A percentile compares a stretch with the other conserved stretches of the same genome.
phyloP scores from a whole-genome alignment of 371 early-diverging fungal species.

The Rhizopus delemar region DNA sequence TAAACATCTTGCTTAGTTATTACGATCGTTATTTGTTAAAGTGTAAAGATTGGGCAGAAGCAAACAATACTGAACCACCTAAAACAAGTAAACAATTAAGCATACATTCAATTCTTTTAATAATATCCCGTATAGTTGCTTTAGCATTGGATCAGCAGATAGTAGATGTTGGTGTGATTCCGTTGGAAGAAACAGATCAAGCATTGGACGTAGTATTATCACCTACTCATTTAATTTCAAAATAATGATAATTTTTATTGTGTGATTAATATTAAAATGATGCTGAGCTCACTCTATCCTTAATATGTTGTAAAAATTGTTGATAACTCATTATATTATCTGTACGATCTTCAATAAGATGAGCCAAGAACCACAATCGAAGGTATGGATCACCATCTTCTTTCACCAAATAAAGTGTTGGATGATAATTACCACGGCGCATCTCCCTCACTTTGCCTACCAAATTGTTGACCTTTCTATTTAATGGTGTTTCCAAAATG shows the following conservation, averaged over 20 bases:
- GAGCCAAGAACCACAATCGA: constrained; percentile 81
- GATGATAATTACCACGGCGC: constrained; percentile 63
- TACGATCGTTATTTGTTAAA: constrained; percentile 45
- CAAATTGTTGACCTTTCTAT: constrained; percentile 60
- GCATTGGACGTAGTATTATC: constrained; percentile 39
- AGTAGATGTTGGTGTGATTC: constrained; percentile 42
- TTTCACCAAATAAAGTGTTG: constrained; percentile 77
- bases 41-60: constrained; percentile 34
- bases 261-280: constrained; percentile 26
- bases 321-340: constrained; percentile 82
- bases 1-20: constrained; percentile 24
- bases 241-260: constrained; percentile 14
- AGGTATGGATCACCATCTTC: constrained; percentile 91
- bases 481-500: constrained; percentile 56
- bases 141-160: constrained; percentile 61
- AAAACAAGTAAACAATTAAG: constrained; percentile 29
- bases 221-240: constrained; percentile 23
- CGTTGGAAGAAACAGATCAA: constrained; percentile 47
- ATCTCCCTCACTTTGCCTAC: constrained; percentile 61
- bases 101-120: too few species aligned
- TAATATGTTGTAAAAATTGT: constrained; percentile 72
- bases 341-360: constrained; percentile 91
- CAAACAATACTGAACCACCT: constrained; percentile 20
- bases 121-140: constrained; percentile 39
- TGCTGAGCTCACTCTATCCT: constrained; percentile 54